Conservation (phyloP, 2,329 filamentous ascomycete species). For the Stylonectria norvegica region DNA sequence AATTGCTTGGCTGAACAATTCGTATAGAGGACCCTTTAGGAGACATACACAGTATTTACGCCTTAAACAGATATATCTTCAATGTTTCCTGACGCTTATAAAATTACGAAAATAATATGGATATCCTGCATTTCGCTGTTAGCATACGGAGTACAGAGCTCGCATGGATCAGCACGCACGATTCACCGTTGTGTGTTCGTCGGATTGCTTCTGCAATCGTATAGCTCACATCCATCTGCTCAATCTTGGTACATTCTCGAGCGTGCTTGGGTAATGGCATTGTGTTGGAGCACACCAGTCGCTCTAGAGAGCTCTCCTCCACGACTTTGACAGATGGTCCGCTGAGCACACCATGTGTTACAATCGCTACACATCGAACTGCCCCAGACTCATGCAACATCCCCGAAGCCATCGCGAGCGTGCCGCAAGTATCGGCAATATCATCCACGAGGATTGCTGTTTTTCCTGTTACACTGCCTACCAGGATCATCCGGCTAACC, state of each 20-base stretch:
- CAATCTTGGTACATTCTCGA: neutral
- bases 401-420: constrained; percentile 74
- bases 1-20: too few relatives aligned
- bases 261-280: constrained; percentile 2
- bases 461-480: constrained; percentile 84
- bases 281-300: constrained; percentile 2
- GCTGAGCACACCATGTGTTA: constrained; percentile 86
- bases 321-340: constrained; percentile 39
- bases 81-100: too few relatives aligned
- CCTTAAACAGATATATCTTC: too few relatives aligned
- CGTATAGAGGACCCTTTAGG: too few relatives aligned
- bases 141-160: constrained; percentile 1
- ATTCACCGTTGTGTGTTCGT: constrained; percentile 3
- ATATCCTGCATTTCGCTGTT: too few relatives aligned
- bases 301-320: neutral
- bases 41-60: too few relatives aligned
- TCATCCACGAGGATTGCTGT: constrained; percentile 93
- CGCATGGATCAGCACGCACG: neutral
- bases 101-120: too few relatives aligned
- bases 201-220: constrained; percentile 2
- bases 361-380: constrained; percentile 82
- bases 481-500: constrained; percentile 83
- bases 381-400: constrained; percentile 83
- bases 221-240: constrained; percentile 1
- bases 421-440: constrained; percentile 94